Percentiles rank a stretch among this genome's conserved stretches.
phyloP scores from a whole-genome alignment of 306 rosid species.

The Adenanthera pavonina region DNA sequence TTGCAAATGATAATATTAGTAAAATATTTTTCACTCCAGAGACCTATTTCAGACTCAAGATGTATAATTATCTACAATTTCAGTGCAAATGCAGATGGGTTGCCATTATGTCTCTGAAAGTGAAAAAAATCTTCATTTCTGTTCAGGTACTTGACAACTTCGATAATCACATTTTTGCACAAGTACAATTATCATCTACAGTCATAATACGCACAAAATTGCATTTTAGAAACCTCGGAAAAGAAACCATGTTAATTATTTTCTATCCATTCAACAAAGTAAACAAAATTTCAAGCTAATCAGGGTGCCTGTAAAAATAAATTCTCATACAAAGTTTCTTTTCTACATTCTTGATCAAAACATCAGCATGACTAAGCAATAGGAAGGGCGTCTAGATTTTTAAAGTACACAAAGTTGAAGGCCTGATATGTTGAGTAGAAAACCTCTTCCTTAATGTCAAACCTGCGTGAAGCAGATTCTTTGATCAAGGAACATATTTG shows the following conservation, averaged over 20 bases:
- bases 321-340: background rate
- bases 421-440: constrained; percentile 38
- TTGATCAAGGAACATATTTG: constrained; percentile 68
- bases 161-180: constrained; percentile 17
- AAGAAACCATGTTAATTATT: constrained; percentile 22
- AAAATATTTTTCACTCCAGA: constrained; percentile 29
- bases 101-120: constrained; percentile 11
- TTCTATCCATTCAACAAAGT: background rate
- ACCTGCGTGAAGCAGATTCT: constrained; percentile 84
- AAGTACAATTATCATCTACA: constrained; percentile 13
- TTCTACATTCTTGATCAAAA: constrained; percentile 18
- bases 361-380: constrained; percentile 28
- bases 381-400: constrained; percentile 18
- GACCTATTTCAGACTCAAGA: constrained; percentile 18
- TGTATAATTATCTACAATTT: constrained; percentile 25
- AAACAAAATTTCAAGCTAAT: constrained; percentile 7
- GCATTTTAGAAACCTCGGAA: constrained; percentile 26
- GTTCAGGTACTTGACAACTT: constrained; percentile 13
- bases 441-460: constrained; percentile 98
- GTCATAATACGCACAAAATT: constrained; percentile 15
- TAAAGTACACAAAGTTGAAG: constrained; percentile 39
- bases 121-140: constrained; percentile 21
- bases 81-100: background rate
- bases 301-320: constrained; percentile 11
- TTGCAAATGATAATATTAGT: constrained; percentile 39